Conservation (phyloP, 2,329 filamentous ascomycete genomes). For the Tolypocladium sp. region DNA sequence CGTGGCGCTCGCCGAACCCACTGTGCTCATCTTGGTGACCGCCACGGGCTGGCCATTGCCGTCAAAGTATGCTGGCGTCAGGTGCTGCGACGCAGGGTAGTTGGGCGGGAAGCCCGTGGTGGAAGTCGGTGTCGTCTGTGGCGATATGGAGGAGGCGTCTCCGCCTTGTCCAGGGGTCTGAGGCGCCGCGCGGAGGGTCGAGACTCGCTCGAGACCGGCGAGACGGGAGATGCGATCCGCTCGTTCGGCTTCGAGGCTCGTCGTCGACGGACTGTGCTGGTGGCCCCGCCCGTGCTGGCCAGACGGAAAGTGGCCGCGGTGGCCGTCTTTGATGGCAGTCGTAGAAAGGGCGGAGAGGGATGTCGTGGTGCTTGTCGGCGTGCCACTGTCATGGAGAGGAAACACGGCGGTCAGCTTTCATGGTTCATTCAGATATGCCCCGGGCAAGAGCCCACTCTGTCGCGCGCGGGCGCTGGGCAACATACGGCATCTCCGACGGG, state of each 20-base stretch:
- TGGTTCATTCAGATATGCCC: neutral
- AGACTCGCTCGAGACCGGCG: conserved; percentile 81
- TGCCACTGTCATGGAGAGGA: conserved; percentile 42
- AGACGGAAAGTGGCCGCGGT: conserved; percentile 66
- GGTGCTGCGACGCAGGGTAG: conserved; percentile 26
- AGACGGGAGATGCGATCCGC: conserved; percentile 92
- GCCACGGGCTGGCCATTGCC: conserved; percentile 58
- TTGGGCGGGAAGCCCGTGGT: conserved; percentile 32
- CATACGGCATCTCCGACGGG: conserved; percentile 83
- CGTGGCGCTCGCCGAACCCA: conserved; percentile 83
- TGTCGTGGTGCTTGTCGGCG: conserved; percentile 85
- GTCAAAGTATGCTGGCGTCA: conserved; percentile 71
- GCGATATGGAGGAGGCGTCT: conserved; percentile 28
- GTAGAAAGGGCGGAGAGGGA: conserved; percentile 88
- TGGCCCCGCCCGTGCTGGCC: conserved; percentile 44
- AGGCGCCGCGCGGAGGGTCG: conserved; percentile 55
- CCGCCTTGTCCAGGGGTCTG: conserved; percentile 19
- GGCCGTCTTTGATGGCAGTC: conserved; percentile 92
- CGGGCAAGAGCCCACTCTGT: neutral
- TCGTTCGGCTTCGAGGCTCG: conserved; percentile 80
- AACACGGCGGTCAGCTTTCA: neutral
- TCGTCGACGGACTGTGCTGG: conserved; percentile 50
- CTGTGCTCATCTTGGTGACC: conserved; percentile 74
- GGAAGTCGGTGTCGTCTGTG: conserved; percentile 43
- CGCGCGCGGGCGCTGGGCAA: conserved; percentile 8